These are phyloP conservation scores for Alternaria dauci DNA, from an alignment of 2,329 filamentous ascomycete genomes.

Conservation along the genomic window DNA sequence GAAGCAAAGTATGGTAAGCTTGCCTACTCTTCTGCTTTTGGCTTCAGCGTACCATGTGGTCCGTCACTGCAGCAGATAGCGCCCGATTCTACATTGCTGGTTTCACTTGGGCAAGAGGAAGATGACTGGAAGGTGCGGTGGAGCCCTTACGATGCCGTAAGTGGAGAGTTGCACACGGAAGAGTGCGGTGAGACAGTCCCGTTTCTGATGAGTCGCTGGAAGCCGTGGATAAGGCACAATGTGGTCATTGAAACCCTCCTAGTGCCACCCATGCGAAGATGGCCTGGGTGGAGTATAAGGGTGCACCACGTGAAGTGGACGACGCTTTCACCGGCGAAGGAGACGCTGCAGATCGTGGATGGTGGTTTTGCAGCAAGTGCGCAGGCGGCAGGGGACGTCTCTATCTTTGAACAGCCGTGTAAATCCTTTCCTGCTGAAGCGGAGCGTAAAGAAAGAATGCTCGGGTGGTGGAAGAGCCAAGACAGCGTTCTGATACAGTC, in stretches of 20 bases:
- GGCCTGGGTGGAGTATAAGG: conserved; percentile 43
- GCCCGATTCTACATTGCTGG: conserved; percentile 50
- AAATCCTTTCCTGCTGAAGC: conserved; percentile 19
- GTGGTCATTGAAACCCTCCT: conserved; percentile 34
- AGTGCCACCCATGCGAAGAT: conserved; percentile 33
- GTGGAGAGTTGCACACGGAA: conserved; percentile 5
- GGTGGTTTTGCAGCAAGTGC: conserved; percentile 44
- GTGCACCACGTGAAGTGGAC: conserved; percentile 29
- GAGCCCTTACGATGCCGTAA: conserved; percentile 45
- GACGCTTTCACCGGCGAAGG: background rate
- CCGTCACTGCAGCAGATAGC: conserved; percentile 50
- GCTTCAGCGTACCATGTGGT: conserved; percentile 52
- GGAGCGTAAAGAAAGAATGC: conserved; percentile 18
- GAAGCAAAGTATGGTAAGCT: conserved; percentile 49
- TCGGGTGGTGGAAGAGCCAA: background rate
- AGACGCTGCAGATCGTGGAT: conserved; percentile 25
- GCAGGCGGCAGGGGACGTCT: conserved; percentile 16
- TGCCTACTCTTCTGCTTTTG: conserved; percentile 47
- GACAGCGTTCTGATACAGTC: conserved; percentile 33
- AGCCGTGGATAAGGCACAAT: conserved; percentile 39
- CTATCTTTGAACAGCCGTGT: background rate
- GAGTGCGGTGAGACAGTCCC: conserved; percentile 21
- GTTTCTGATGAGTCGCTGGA: conserved; percentile 33
- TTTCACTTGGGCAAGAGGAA: conserved; percentile 36
- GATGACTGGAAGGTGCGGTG: conserved; percentile 52